Evolutionary conservation across 768 basidiomycete genomes (phyloP), one percentile per base, ranked within the genome.

Genomic region (Psilocybe azurescens): DNA sequence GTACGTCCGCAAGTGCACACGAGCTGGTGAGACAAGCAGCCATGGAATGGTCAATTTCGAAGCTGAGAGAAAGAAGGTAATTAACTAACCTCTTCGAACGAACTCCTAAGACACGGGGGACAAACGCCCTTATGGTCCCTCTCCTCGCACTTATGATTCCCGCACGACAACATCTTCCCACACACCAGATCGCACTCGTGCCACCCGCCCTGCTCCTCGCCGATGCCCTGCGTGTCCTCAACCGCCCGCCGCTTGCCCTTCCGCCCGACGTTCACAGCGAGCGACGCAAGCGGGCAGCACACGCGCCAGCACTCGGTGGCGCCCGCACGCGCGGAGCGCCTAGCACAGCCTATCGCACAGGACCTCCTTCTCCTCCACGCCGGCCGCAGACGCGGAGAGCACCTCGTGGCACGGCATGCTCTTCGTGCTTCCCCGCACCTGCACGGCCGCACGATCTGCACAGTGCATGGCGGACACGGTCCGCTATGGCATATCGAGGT

Each of bases 1-100:
- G 95, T 98, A n/a, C 87, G 83, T 0, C 91, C 91, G 72, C 97
- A 99, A 53, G 83, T 75, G 71, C 97, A 99, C 9, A 90, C 74
- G 58, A 95, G 76, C 87, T 93, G 61, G 49, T 30, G 63, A 28
- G 60, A 16, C 28, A 36, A 29, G 9, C 4, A 49, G 41, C 54
- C 56, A 28, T 59, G 10, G 41, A 41, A 32, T 11, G n/a, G n/a
- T 5, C 18, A 9, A 56, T 9, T 13, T 51, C n/a, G n/a, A n/a
- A n/a, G n/a, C 20, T 20, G 20, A 46, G 64, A 49, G 50, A 32
- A 32, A 59, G 32, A 16, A 46, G 48, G 39, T 54, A 36, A 46
- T 53, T 38, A 20, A 53, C 84, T 32, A 64, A 90, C 89, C 86
- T 99, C 97, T 46, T 98, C 95, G 67, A 96, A 99, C 1, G 90